Evolutionary conservation across 805 yeast genomes (phyloP), one percentile per base, ranked within the genome.

Genomic region (Saturnispora saitoi): DNA sequence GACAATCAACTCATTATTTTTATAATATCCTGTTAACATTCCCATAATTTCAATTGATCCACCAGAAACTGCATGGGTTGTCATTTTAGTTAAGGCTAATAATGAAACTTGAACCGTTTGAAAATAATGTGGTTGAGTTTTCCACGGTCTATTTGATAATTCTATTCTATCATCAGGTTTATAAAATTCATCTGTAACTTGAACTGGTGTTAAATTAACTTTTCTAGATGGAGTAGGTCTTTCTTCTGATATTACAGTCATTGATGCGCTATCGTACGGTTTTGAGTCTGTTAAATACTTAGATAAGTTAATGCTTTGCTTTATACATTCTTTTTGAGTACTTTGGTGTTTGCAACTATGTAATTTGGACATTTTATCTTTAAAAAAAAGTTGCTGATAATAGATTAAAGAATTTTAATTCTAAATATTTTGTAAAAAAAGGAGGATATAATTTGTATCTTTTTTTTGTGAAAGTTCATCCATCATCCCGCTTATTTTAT

Each of bases 31-130:
- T 0, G 90, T 77, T 63, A 91, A 71, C 85, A 90, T 85, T 4
- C 98, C 99, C 98, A 91, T 91, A 5, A 93, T 79, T 63, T 91
- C 99, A 36, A 87, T 83, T 9, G 83, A 69, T 0, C 95, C 95
- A 4, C 97, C 97, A 1, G 81, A 70, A 22, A 83, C 70, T 1
- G 96, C 90, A 65, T 89, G 96, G 12, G 78, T 69, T 2, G 84
- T 64, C 85, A 89, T 88, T 59, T 87, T 87, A 51, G 77, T 63
- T 40, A 85, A 61, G 0, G 95, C 95, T 29, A 85, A 62, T 1
- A 86, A 71, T 2, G 95, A 84, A 1, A 89, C 73, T 51, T 77
- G 74, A 6, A 76, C 82, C 10, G 73, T 73, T 43, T 71, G 73
- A 62, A 86, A 86, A 57, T 79, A 83, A 42, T 75, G 71, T 1